phyloP scores from a whole-genome alignment of 169 alveolate species.

The Perkinsus olseni region DNA sequence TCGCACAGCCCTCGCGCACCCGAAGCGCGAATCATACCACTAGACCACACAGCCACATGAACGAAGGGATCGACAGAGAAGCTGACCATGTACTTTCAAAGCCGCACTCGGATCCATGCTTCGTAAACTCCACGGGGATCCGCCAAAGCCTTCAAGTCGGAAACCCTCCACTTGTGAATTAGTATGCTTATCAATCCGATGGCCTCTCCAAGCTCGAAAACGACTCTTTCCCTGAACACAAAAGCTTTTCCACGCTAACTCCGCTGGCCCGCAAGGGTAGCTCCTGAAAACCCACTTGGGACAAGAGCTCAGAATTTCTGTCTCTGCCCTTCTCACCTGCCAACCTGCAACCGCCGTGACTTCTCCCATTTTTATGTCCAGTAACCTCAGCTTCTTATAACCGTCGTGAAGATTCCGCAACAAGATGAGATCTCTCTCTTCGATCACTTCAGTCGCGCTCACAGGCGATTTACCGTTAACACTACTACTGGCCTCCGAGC shows the following conservation, averaged over 20 bases:
- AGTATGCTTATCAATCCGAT: background rate
- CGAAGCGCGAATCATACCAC: conserved; percentile 4
- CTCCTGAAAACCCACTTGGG: too few relatives aligned
- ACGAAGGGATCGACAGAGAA: background rate
- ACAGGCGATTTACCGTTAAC: background rate
- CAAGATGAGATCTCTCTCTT: background rate
- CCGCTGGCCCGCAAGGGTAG: too few relatives aligned
- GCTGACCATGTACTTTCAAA: background rate
- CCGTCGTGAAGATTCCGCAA: background rate
- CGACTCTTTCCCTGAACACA: background rate
- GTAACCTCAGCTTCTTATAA: background rate
- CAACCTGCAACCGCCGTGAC: background rate
- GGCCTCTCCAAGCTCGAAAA: background rate
- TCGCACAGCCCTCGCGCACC: too few relatives aligned
- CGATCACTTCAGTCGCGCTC: background rate
- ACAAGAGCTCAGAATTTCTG: too few relatives aligned
- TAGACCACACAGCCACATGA: background rate
- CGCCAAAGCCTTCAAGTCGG: background rate
- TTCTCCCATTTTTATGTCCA: background rate
- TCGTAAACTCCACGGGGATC: background rate
- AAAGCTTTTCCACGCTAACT: too few relatives aligned
- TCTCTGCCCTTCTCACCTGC: background rate
- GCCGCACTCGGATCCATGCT: background rate
- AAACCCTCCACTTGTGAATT: background rate
- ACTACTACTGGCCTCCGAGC: background rate